Evolutionary conservation across 1,284 basidiomycete species (phyloP).

Genomic region (Leccinum subfulvum): DNA sequence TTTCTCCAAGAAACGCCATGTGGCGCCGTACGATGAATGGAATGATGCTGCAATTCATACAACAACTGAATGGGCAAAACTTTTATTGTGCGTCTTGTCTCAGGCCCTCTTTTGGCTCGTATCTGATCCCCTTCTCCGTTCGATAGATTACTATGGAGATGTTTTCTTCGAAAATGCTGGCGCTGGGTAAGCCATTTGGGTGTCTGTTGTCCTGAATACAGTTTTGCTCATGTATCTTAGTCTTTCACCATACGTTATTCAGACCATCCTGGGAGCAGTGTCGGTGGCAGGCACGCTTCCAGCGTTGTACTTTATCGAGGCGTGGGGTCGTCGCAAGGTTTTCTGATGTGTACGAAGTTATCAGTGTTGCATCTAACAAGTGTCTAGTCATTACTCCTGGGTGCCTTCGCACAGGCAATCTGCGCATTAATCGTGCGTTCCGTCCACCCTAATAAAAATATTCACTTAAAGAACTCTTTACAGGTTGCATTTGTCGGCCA

Average conservation of each 20-base stretch:
- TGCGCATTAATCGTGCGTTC: conserved; percentile 60
- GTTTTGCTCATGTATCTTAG: conserved; percentile 27
- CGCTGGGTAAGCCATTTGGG: conserved; percentile 43
- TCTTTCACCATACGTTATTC: conserved; percentile 70
- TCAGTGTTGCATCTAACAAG: not conserved
- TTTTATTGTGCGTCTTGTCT: conserved; percentile 60
- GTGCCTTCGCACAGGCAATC: conserved; percentile 58
- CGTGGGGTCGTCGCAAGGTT: conserved; percentile 62
- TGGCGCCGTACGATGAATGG: conserved; percentile 74
- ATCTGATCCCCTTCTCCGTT: not conserved
- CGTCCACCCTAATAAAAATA: not conserved
- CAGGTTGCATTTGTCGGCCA: conserved; percentile 73
- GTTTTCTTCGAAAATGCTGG: conserved; percentile 80
- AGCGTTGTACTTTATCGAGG: conserved; percentile 64
- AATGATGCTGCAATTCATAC: conserved; percentile 82
- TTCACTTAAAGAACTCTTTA: not conserved
- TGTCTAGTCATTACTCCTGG: conserved; percentile 60
- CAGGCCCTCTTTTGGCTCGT: not conserved
- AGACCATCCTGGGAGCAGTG: conserved; percentile 68
- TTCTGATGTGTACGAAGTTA: conserved; percentile 9
- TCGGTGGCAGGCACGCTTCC: conserved; percentile 67
- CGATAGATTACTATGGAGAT: conserved; percentile 73
- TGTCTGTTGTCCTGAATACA: not conserved
- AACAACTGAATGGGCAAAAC: conserved; percentile 76
- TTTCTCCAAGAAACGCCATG: conserved; percentile 64